A percentile compares a stretch with the other conserved stretches of the same genome.
Evolutionary conservation across 352 stramenopile genomes (phyloP).

Genomic region (Globisporangium viniferum): DNA sequence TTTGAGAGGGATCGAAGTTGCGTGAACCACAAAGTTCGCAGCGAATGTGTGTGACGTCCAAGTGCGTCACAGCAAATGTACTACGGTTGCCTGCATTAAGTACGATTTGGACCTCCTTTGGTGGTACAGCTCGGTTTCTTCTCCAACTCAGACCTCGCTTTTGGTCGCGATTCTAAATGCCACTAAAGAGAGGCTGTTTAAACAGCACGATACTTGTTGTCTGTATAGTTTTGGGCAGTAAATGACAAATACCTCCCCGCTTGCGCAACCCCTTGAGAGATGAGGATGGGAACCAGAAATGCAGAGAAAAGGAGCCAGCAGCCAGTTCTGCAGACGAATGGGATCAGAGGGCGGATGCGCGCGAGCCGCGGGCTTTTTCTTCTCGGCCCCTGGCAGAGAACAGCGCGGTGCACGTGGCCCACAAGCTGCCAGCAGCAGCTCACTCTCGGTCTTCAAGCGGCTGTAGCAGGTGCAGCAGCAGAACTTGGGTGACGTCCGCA

Average conservation of each 20-base stretch:
- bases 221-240: too few species aligned
- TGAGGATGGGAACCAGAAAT: slow-evolving; percentile 9
- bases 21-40: background rate
- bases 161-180: background rate
- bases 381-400: background rate
- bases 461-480: background rate
- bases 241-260: background rate
- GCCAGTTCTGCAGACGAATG: slow-evolving; percentile 7
- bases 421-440: background rate
- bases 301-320: slow-evolving; percentile 12
- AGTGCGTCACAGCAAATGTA: background rate
- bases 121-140: background rate
- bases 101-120: background rate
- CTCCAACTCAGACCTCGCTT: background rate
- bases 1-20: background rate
- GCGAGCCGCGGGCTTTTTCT: slow-evolving; percentile 12
- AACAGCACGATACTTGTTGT: too few species aligned
- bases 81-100: background rate
- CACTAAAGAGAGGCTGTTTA: background rate
- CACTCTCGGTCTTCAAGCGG: background rate
- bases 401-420: background rate
- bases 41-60: background rate
- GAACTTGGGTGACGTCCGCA: background rate
- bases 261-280: slow-evolving; percentile 5
- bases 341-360: background rate